A percentile compares a stretch with the other conserved stretches of the same genome.
phyloP scores from a whole-genome alignment of 2,329 filamentous ascomycete genomes.

The Anthostomella pinea region DNA sequence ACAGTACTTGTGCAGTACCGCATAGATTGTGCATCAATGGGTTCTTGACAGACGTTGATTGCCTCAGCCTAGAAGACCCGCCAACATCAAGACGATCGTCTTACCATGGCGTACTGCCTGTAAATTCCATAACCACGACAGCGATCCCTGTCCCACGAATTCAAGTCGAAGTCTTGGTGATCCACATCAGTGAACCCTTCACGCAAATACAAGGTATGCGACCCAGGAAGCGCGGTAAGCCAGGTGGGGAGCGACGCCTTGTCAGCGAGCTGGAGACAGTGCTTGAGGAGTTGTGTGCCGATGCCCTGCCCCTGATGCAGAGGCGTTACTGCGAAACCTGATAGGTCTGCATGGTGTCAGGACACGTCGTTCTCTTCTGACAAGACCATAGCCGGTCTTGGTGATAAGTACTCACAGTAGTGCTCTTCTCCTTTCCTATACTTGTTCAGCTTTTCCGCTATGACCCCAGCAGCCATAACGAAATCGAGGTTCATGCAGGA shows the following conservation, averaged over 20 bases:
- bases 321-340: constrained; percentile 10
- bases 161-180: constrained; percentile 9
- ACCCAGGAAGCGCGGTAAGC: constrained; percentile 12
- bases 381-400: background rate
- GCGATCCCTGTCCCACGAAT: constrained; percentile 9
- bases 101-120: constrained; percentile 13
- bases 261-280: constrained; percentile 9
- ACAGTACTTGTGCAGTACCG: too few relatives aligned
- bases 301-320: constrained; percentile 9
- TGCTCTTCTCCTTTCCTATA: constrained; percentile 10
- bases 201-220: constrained; percentile 11
- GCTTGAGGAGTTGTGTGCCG: constrained; percentile 8
- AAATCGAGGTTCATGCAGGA: constrained; percentile 12
- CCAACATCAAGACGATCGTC: too few relatives aligned
- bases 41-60: too few relatives aligned
- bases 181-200: constrained; percentile 10
- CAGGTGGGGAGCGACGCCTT: constrained; percentile 9
- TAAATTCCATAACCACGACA: constrained; percentile 13
- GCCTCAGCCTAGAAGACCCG: too few relatives aligned
- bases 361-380: constrained; percentile 1
- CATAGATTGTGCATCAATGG: too few relatives aligned
- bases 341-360: constrained; percentile 9
- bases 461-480: constrained; percentile 6
- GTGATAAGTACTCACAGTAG: constrained; percentile 7
- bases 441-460: constrained; percentile 6